Percentiles rank a stretch among this genome's conserved stretches.
phyloP scores from a whole-genome alignment of 139 green algal species.

The Parachlorella kessleri region DNA sequence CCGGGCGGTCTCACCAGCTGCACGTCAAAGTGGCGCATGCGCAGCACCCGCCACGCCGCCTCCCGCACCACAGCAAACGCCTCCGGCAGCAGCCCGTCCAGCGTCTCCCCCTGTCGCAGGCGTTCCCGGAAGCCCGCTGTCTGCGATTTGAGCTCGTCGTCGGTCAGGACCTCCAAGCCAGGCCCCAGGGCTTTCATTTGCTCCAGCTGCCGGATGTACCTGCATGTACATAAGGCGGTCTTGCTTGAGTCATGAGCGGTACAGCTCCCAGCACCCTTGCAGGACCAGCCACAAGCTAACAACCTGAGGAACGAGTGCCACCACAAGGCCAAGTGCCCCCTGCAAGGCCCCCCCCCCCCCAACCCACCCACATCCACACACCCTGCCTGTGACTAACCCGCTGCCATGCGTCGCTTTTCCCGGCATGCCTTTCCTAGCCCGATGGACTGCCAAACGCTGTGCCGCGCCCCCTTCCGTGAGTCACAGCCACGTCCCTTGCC shows the following conservation, averaged over 20 bases:
- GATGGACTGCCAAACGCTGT: no score
- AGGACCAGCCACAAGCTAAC: neutral
- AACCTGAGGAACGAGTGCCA: no score
- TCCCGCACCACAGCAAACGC: slow-evolving; percentile 95
- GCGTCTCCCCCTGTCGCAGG: neutral
- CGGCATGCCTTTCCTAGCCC: no score
- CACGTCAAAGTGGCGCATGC: slow-evolving; percentile 94
- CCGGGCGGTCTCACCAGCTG: slow-evolving; percentile 86
- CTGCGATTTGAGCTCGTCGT: slow-evolving; percentile 79
- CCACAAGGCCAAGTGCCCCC: neutral
- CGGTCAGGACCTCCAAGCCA: slow-evolving; percentile 60
- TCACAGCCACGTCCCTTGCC: no score
- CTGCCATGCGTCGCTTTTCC: no score
- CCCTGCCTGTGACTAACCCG: no score
- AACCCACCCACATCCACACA: no score
- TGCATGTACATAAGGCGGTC: neutral
- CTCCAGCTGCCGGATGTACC: slow-evolving; percentile 58
- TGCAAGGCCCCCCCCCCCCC: no score
- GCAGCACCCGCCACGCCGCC: slow-evolving; percentile 78
- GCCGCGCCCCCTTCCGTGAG: no score
- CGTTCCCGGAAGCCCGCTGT: slow-evolving; percentile 42
- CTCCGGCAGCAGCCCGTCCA: slow-evolving; percentile 76
- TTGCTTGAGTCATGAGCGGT: neutral
- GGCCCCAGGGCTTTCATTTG: slow-evolving; percentile 83
- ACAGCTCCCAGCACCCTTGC: neutral